Conservation (phyloP, 139 green algal species). For the Zygnema circumcarinatum region DNA sequence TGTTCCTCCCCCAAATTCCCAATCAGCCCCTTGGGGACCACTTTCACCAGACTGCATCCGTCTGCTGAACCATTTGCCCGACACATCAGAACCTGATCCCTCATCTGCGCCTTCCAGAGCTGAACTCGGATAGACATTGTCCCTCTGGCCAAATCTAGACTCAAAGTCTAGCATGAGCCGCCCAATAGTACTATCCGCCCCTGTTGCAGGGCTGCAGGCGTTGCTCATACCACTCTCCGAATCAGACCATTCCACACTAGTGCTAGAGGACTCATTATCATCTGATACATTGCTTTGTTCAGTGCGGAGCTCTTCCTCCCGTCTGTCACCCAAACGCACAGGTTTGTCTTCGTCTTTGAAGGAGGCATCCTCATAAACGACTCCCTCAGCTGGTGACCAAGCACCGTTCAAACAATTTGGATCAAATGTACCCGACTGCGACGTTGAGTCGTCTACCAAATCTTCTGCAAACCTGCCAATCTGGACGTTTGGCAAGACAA, state of each 20-base stretch:
- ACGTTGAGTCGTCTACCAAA: neutral
- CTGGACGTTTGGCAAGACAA: neutral
- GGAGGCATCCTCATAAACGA: too few relatives aligned
- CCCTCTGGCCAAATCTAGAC: neutral
- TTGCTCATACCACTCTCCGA: neutral
- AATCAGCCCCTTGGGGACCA: neutral
- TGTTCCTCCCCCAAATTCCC: neutral
- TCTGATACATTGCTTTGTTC: too few relatives aligned
- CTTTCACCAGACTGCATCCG: neutral
- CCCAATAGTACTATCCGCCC: neutral
- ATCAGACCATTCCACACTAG: neutral
- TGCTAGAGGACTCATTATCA: too few relatives aligned
- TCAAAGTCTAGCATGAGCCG: neutral
- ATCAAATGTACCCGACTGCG: neutral
- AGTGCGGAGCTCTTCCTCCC: too few relatives aligned
- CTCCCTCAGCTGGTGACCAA: too few relatives aligned
- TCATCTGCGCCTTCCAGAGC: neutral
- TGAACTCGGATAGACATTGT: neutral
- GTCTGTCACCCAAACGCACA: too few relatives aligned
- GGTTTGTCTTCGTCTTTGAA: too few relatives aligned
- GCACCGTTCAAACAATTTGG: too few relatives aligned
- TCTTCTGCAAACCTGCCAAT: neutral
- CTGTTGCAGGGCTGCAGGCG: neutral
- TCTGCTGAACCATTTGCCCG: neutral
- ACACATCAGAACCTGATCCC: neutral